Conservation (phyloP, 208 protist species). For the Crithidia fasciculata region DNA sequence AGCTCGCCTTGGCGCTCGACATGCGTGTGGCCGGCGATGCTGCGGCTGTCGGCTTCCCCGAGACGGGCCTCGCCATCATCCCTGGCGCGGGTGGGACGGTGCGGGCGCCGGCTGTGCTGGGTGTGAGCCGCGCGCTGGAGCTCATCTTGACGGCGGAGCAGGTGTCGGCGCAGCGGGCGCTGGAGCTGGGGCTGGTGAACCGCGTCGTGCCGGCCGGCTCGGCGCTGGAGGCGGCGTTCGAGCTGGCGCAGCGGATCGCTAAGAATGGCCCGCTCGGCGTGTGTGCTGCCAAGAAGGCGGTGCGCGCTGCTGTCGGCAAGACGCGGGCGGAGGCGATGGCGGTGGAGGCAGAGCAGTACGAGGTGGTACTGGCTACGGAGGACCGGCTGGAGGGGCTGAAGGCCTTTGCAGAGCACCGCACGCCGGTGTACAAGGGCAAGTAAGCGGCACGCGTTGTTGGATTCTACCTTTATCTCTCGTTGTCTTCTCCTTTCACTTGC, state of each 20-base stretch:
- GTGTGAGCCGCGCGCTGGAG: conserved; percentile 84
- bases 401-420: conserved; percentile 92
- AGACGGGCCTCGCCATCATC: conserved; percentile 92
- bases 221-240: conserved; percentile 36
- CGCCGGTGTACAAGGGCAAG: conserved; percentile 86
- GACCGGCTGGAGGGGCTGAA: conserved; percentile 90
- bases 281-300: conserved; percentile 82
- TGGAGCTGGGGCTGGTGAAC: conserved; percentile 80
- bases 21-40: conserved; percentile 66
- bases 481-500: not conserved
- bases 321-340: conserved; percentile 66
- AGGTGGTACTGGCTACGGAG: conserved; percentile 84
- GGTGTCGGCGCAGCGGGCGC: conserved; percentile 57
- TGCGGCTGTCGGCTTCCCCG: conserved; percentile 77
- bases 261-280: conserved; percentile 88
- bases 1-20: conserved; percentile 88
- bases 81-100: conserved; percentile 93
- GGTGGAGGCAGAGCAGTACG: conserved; percentile 81
- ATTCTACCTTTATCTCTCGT: not conserved
- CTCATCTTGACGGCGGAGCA: conserved; percentile 88
- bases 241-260: conserved; percentile 57
- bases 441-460: conserved; percentile 19
- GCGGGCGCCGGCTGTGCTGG: conserved; percentile 79
- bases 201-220: conserved; percentile 53
- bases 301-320: conserved; percentile 63